phyloP scores from a whole-genome alignment of 495 filamentous ascomycete species.

The Daldinia caldariorum region DNA sequence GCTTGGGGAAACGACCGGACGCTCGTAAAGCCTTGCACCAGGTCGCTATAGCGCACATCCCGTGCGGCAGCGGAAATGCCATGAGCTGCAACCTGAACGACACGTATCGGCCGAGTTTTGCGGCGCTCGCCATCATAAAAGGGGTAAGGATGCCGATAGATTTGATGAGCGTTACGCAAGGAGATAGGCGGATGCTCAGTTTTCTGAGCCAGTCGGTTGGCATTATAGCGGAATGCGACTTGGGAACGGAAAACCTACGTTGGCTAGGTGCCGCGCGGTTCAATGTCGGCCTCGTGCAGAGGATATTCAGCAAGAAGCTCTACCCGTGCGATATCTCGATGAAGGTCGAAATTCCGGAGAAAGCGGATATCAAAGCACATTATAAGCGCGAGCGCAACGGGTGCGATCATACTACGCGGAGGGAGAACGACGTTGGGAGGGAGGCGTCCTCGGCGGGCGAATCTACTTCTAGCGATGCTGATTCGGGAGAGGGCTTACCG shows the following conservation, averaged over 20 bases:
- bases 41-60: conserved; percentile 88
- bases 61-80: conserved; percentile 93
- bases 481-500: conserved; percentile 67
- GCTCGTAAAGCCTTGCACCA: conserved; percentile 77
- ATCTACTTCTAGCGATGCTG: conserved; percentile 30
- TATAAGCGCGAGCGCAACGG: conserved; percentile 64
- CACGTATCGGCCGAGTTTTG: conserved; percentile 76
- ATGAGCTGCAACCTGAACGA: conserved; percentile 92
- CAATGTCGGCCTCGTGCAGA: conserved; percentile 79
- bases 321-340: conserved; percentile 92
- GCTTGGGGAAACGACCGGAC: conserved; percentile 78
- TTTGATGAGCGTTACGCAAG: conserved; percentile 87
- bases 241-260: conserved; percentile 87
- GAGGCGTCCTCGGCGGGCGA: conserved; percentile 25
- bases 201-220: conserved; percentile 93
- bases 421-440: conserved; percentile 14
- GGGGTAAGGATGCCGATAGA: conserved; percentile 83
- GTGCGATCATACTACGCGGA: conserved; percentile 28
- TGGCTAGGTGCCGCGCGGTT: conserved; percentile 93
- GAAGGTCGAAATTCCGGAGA: conserved; percentile 81
- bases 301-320: conserved; percentile 73
- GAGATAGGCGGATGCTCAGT: conserved; percentile 73
- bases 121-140: conserved; percentile 85
- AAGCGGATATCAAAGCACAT: conserved; percentile 76
- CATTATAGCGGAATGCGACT: conserved; percentile 87